A percentile compares a stretch with the other conserved stretches of the same genome.
Conservation (phyloP, 2,329 filamentous ascomycete species). For the Calonectria pseudoturangicola region DNA sequence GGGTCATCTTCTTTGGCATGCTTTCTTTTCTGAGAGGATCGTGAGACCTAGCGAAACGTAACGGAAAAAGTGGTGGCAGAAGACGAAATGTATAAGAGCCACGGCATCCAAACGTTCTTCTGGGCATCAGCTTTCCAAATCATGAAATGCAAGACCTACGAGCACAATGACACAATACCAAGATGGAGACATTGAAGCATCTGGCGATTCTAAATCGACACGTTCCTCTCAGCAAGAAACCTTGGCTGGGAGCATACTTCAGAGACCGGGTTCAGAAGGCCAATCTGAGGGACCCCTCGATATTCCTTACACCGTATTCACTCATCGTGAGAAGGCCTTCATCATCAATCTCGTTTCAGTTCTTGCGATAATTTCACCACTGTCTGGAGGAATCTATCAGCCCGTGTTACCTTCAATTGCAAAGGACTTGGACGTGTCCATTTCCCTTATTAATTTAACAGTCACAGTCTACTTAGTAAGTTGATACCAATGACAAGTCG, state of each 20-base stretch:
- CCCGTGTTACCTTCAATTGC: slow-evolving; percentile 50
- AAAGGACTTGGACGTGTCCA: slow-evolving; percentile 45
- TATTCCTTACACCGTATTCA: slow-evolving; percentile 21
- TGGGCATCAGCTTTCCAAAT: background rate
- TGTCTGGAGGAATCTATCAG: slow-evolving; percentile 49
- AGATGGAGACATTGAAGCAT: background rate
- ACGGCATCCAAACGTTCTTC: background rate
- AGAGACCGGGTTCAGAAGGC: background rate
- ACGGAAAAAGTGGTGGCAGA: background rate
- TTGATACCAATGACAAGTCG: too few relatives aligned
- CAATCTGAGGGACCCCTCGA: background rate
- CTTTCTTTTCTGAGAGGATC: background rate
- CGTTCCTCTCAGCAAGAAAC: background rate
- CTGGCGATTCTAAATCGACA: background rate
- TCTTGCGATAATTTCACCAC: slow-evolving; percentile 39
- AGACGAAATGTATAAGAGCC: background rate
- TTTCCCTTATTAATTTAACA: slow-evolving; percentile 59
- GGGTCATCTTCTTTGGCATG: background rate
- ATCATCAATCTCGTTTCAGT: slow-evolving; percentile 34
- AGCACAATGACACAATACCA: background rate
- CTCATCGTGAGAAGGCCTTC: slow-evolving; percentile 27
- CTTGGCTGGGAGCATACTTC: background rate
- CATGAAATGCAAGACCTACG: background rate
- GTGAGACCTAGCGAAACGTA: background rate
- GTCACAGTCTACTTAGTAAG: slow-evolving; percentile 58